A percentile compares a stretch with the other conserved stretches of the same genome.
phyloP scores from a whole-genome alignment of 2,329 filamentous ascomycete species.

The Rhinocladiella mackenziei region DNA sequence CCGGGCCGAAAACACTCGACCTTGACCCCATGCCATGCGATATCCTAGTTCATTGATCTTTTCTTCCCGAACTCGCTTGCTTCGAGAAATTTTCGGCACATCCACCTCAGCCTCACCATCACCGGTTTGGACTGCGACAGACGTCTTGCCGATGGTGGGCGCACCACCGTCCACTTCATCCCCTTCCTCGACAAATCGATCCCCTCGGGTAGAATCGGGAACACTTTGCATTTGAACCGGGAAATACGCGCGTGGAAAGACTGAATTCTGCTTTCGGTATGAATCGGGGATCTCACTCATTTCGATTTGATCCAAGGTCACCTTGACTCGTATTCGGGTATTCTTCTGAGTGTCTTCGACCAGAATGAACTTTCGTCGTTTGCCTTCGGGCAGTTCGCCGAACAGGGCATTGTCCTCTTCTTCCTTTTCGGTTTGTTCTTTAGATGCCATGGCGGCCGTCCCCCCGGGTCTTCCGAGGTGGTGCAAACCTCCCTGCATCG shows the following conservation, averaged over 20 bases:
- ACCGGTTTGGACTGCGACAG: slow-evolving; percentile 57
- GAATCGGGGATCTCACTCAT: slow-evolving; percentile 95
- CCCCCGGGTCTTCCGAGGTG: slow-evolving; percentile 32
- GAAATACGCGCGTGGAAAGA: slow-evolving; percentile 88
- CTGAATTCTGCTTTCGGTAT: slow-evolving; percentile 83
- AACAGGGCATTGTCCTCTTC: slow-evolving; percentile 68
- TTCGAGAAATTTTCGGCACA: slow-evolving; percentile 68
- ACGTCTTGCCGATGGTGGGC: slow-evolving; percentile 40
- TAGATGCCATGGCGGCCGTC: slow-evolving; percentile 29
- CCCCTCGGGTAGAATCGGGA: slow-evolving; percentile 65
- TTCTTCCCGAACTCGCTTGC: slow-evolving; percentile 74
- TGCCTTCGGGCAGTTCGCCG: slow-evolving; percentile 80
- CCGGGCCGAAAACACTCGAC: slow-evolving; percentile 80
- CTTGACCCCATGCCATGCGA: slow-evolving; percentile 95
- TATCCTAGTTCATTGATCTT: slow-evolving; percentile 89
- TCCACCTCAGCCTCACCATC: slow-evolving; percentile 74
- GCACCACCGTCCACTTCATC: slow-evolving; percentile 45
- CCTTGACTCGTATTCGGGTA: slow-evolving; percentile 77
- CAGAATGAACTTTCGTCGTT: slow-evolving; percentile 93
- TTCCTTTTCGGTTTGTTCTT: slow-evolving; percentile 31
- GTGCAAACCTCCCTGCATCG: slow-evolving; percentile 57
- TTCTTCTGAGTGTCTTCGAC: slow-evolving; percentile 84
- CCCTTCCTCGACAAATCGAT: slow-evolving; percentile 69
- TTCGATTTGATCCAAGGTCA: slow-evolving; percentile 88
- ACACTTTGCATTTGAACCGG: slow-evolving; percentile 88